A percentile compares a stretch with the other conserved stretches of the same genome.
Evolutionary conservation across 108 stramenopile species (phyloP).

Genomic region (Skeletonema marinoi): DNA sequence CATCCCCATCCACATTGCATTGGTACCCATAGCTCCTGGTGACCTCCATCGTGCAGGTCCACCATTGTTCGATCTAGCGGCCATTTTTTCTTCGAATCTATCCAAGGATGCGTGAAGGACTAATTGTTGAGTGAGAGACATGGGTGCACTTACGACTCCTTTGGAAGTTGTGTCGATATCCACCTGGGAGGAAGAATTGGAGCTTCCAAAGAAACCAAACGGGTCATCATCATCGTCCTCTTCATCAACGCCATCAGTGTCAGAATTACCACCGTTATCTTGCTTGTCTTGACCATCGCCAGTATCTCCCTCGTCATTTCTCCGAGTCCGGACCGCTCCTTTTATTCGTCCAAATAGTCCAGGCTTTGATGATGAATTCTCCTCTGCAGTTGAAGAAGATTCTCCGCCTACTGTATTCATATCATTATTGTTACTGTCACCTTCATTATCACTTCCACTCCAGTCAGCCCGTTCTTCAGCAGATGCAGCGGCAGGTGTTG

Average conservation of each 20-base stretch:
- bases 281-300: background rate
- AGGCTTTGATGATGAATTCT: conserved; percentile 8
- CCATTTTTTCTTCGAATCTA: conserved; percentile 46
- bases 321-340: background rate
- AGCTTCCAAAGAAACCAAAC: conserved; percentile 30
- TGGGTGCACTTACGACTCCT: conserved; percentile 1
- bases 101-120: conserved; percentile 51
- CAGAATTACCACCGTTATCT: background rate
- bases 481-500: background rate
- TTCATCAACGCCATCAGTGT: background rate
- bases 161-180: background rate
- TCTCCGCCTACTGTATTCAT: background rate
- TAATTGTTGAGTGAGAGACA: conserved; percentile 50
- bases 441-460: background rate
- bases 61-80: conserved; percentile 11
- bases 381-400: background rate
- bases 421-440: background rate
- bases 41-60: conserved; percentile 37
- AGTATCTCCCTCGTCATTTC: conserved; percentile 8
- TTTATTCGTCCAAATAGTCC: conserved; percentile 23
- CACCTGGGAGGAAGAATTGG: background rate
- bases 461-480: background rate
- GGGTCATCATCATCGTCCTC: conserved; percentile 20
- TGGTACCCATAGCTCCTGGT: conserved; percentile 32
- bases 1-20: conserved; percentile 54